Conservation (phyloP, 129 eudicot species). For the Helianthus annuus region DNA sequence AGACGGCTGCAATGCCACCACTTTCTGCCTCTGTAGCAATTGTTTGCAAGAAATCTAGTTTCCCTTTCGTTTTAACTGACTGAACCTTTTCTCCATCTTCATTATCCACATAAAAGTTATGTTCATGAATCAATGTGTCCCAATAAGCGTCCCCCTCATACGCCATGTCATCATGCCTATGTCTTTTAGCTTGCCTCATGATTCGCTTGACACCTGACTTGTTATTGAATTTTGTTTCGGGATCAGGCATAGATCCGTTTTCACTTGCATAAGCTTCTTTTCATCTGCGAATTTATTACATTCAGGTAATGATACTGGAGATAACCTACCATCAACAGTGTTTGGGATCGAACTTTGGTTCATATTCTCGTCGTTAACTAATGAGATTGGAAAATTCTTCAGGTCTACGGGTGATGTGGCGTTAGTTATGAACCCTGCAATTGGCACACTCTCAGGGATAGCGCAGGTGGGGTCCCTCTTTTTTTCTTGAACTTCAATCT, state of each 20-base stretch:
- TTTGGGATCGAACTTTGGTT: slow-evolving; percentile 9
- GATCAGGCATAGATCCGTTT: slow-evolving; percentile 32
- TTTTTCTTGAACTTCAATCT: slow-evolving; percentile 27
- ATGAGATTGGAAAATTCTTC: slow-evolving; percentile 5
- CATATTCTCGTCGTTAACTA: slow-evolving; percentile 18
- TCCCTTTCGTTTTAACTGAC: slow-evolving; percentile 42
- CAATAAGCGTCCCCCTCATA: slow-evolving; percentile 98
- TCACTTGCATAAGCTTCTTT: slow-evolving; percentile 40
- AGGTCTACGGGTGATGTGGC: slow-evolving; percentile 22
- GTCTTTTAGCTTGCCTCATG: slow-evolving; percentile 59
- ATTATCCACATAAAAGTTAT: slow-evolving; percentile 44
- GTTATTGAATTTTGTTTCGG: slow-evolving; percentile 32
- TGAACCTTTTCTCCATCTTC: slow-evolving; percentile 45
- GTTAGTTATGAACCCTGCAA: slow-evolving; percentile 3
- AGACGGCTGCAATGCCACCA: slow-evolving; percentile 76
- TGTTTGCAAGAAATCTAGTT: slow-evolving; percentile 34
- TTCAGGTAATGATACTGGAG: slow-evolving; percentile 42
- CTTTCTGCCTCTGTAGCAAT: slow-evolving; percentile 48
- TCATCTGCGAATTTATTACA: slow-evolving; percentile 43
- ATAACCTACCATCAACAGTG: slow-evolving; percentile 30
- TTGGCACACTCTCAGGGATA: not conserved
- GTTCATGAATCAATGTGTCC: slow-evolving; percentile 63
- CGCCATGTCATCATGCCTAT: slow-evolving; percentile 89
- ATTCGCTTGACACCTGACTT: slow-evolving; percentile 52
- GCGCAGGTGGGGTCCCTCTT: slow-evolving; percentile 16